Evolutionary conservation across 768 basidiomycete species (phyloP), one percentile per base, ranked within the genome.

Genomic region (Sporobolomyces pararoseus): DNA sequence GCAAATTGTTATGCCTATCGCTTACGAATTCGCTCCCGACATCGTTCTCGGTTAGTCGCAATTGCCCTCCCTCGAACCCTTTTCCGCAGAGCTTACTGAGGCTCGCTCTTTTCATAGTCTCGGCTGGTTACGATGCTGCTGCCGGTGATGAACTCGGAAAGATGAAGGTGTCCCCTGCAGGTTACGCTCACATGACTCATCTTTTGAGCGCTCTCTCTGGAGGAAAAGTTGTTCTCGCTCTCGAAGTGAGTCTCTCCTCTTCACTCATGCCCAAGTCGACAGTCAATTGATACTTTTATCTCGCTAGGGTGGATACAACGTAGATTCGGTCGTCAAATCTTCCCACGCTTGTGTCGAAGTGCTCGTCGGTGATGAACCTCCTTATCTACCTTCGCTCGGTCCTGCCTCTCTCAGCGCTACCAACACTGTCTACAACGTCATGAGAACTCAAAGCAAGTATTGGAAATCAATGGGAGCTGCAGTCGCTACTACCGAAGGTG

Each of bases 181-280:
- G 94, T 7, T 99, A 92, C 79, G 92, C 92, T 0, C 96, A 98
- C 76, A 98, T 99, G 94, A 96, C 96, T 9, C 90, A 97, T 77
- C 95, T 99, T 91, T 83, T 99, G 13, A 85, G 87, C 47, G 86
- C 88, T 27, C 83, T 99, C 23, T 95, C 95, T 29, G 85, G 86
- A 12, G 96, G 96, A 4, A 89, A 87, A 75, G 76, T 99, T 21
- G 90, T 95, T 16, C 91, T 95, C 35, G 94, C 92, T 2, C 85
- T 99, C 49, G 96, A 99, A 85, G 95, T 95, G 65, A 55, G 81
- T 66, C 42, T 34, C 42, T 7, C 23, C 39, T 42, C 39, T 42
- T 42, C 39, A 42, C 10, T 42, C 9, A 9, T 17, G 10, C 39
- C 17, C 10, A 9, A 42, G 10, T 9, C 39, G 9, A 42, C 17